Evolutionary conservation across 768 basidiomycete species (phyloP).

Genomic region (Rhodotorula kratochvilovae): DNA sequence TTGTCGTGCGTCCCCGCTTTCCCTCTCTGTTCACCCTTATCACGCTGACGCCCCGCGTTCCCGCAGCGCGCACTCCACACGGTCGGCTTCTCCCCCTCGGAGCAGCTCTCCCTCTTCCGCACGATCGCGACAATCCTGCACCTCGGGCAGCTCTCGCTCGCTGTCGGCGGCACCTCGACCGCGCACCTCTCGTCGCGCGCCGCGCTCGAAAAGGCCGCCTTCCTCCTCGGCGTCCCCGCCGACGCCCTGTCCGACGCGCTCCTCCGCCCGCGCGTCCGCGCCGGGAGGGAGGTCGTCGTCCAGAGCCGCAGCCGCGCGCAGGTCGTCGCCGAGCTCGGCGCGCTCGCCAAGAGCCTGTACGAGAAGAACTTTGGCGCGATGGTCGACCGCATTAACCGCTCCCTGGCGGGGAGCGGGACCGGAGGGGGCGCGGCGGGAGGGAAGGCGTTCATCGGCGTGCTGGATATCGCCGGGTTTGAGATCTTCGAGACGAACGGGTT

Average conservation of each 20-base stretch:
- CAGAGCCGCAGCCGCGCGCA: conserved; percentile 88
- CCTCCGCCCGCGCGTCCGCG: conserved; percentile 80
- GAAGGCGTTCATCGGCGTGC: conserved; percentile 90
- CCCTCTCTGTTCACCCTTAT: not conserved
- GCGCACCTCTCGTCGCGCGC: conserved; percentile 49
- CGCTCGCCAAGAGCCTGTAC: conserved; percentile 90
- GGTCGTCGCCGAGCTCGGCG: conserved; percentile 82
- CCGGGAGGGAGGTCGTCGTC: conserved; percentile 93
- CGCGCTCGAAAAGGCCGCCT: conserved; percentile 60
- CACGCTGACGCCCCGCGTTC: conserved; percentile 9
- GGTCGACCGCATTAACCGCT: conserved; percentile 81
- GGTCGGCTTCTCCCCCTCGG: conserved; percentile 76
- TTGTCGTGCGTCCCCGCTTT: conserved; percentile 58
- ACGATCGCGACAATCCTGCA: conserved; percentile 89
- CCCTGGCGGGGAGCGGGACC: conserved; percentile 47
- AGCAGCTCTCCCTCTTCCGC: conserved; percentile 91
- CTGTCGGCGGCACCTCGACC: conserved; percentile 65
- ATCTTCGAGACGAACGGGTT: conserved; percentile 64
- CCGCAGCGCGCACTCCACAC: conserved; percentile 71
- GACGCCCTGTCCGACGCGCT: conserved; percentile 74
- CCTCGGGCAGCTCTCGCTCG: conserved; percentile 73
- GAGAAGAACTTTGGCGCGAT: conserved; percentile 92
- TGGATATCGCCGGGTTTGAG: conserved; percentile 99
- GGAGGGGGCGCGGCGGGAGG: not conserved
- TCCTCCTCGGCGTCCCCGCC: conserved; percentile 80